phyloP scores from a whole-genome alignment of 805 yeast species.

The Limtongozyma cylindracea region DNA sequence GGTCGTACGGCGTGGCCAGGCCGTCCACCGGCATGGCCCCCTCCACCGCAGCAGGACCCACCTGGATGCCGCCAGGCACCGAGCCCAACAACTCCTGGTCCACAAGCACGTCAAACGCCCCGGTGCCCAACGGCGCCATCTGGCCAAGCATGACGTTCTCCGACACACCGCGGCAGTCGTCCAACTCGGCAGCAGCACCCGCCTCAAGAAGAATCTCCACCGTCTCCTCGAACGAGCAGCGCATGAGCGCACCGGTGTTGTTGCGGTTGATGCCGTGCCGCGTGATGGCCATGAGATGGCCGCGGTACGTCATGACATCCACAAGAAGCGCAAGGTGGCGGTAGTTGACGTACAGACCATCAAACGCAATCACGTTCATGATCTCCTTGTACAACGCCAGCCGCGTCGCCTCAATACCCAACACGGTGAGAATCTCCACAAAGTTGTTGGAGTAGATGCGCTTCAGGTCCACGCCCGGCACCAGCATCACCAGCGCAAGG shows the following conservation, averaged over 20 bases:
- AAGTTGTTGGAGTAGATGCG: conserved; percentile 92
- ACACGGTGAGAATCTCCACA: conserved; percentile 79
- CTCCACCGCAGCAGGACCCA: conserved; percentile 23
- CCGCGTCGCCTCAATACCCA: conserved; percentile 98
- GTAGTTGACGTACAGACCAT: conserved; percentile 97
- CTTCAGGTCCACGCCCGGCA: conserved; percentile 79
- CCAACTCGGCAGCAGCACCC: conserved; percentile 93
- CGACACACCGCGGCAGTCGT: conserved; percentile 96
- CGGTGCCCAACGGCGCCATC: conserved; percentile 97
- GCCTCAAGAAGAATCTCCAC: conserved; percentile 95
- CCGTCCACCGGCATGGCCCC: conserved; percentile 21
- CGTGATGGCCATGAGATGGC: conserved; percentile 94
- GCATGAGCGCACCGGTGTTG: conserved; percentile 97
- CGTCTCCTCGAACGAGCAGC: conserved; percentile 98
- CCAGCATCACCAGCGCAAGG: conserved; percentile 80
- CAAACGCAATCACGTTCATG: conserved; percentile 92
- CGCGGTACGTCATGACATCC: conserved; percentile 96
- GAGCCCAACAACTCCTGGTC: conserved; percentile 77
- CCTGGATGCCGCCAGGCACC: no score
- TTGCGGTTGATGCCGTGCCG: conserved; percentile 99
- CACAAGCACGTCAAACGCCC: conserved; percentile 86
- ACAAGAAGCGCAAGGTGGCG: conserved; percentile 95
- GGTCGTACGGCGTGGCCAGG: conserved; percentile 79
- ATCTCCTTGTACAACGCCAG: conserved; percentile 85
- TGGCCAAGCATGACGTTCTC: conserved; percentile 96